Evolutionary conservation across 768 basidiomycete genomes (phyloP).

Genomic region (Kwoniella europaea): DNA sequence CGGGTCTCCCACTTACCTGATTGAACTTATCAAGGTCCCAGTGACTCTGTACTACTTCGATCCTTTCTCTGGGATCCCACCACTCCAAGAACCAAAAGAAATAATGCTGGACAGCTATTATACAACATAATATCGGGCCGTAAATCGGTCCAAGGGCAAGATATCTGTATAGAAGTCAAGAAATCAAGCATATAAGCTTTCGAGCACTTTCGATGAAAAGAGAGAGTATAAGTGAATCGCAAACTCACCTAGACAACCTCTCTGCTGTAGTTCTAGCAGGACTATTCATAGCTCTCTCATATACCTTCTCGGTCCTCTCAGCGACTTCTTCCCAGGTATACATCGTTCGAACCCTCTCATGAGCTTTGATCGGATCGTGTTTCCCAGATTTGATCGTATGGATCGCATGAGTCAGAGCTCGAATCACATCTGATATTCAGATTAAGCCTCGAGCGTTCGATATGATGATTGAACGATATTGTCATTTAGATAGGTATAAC

Average conservation of each 20-base stretch:
- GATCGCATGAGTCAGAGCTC: conserved; percentile 81
- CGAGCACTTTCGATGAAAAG: neutral
- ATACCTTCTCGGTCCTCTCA: conserved; percentile 80
- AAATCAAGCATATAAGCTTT: neutral
- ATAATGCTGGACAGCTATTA: conserved; percentile 84
- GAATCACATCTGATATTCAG: conserved; percentile 68
- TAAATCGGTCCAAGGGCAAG: conserved; percentile 72
- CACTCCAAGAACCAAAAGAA: conserved; percentile 80
- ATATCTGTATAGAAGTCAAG: conserved; percentile 63
- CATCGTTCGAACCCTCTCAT: conserved; percentile 75
- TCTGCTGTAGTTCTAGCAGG: conserved; percentile 75
- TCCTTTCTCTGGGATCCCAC: conserved; percentile 70
- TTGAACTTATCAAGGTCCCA: conserved; percentile 64
- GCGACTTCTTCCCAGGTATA: conserved; percentile 87
- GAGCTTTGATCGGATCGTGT: conserved; percentile 77
- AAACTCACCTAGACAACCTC: conserved; percentile 71
- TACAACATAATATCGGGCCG: conserved; percentile 85
- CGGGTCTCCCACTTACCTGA: conserved; percentile 48
- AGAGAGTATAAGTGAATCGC: neutral
- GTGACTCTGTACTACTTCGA: conserved; percentile 73
- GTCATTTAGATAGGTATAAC: conserved; percentile 41
- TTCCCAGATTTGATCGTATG: conserved; percentile 67
- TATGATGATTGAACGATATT: neutral
- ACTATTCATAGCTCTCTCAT: conserved; percentile 69
- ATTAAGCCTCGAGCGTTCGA: neutral